These are phyloP conservation scores for Dissophora ornata DNA, from an alignment of 192 early-diverging fungal genomes.

Conservation along the genomic window DNA sequence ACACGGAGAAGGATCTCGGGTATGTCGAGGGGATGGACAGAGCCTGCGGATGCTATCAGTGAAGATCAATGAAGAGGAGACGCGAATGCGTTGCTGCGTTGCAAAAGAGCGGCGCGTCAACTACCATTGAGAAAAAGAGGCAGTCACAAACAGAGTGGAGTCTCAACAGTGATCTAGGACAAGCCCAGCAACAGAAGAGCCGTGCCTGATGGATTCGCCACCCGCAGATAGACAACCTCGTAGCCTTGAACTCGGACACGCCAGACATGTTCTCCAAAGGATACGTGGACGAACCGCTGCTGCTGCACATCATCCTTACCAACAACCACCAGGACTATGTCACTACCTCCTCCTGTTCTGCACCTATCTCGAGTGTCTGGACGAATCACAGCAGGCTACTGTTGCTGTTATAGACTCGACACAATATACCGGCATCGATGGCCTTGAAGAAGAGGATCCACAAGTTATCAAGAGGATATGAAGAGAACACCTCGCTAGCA, in stretches of 20 bases:
- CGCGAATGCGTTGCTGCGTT: too few relatives aligned
- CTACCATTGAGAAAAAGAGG: too few relatives aligned
- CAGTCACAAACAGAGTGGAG: too few relatives aligned
- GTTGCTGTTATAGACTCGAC: neutral
- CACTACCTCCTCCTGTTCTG: constrained; percentile 67
- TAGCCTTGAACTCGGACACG: constrained; percentile 49
- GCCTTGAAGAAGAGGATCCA: neutral
- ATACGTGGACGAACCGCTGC: too few relatives aligned
- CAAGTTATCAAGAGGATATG: constrained; percentile 25
- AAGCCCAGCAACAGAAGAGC: too few relatives aligned
- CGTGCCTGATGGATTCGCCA: constrained; percentile 41
- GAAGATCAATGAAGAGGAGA: too few relatives aligned
- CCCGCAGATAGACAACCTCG: constrained; percentile 52
- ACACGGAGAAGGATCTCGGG: constrained; percentile 21
- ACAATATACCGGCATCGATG: neutral
- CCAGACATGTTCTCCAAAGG: constrained; percentile 66
- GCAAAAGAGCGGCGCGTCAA: too few relatives aligned
- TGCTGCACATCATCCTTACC: constrained; percentile 58
- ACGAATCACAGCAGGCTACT: constrained; percentile 30
- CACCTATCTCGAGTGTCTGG: too few relatives aligned
- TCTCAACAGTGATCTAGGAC: too few relatives aligned
- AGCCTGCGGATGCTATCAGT: too few relatives aligned
- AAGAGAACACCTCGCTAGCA: constrained; percentile 28
- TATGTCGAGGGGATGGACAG: constrained; percentile 21
- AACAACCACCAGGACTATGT: constrained; percentile 66